Evolutionary conservation across 192 early-diverging fungal species (phyloP).

Genomic region (Rhizophagus sp.): DNA sequence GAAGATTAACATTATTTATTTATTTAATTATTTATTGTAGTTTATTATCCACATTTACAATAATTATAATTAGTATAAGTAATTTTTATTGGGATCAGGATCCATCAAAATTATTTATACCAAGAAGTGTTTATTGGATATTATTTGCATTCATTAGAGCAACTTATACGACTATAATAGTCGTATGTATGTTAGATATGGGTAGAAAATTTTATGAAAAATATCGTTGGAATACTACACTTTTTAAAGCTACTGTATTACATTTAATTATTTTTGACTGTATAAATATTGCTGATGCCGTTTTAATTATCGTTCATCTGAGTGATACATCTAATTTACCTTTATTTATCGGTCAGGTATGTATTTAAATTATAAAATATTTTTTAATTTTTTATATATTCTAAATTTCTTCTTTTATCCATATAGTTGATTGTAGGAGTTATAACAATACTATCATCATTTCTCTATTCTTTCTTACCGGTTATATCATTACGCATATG

Average conservation of each 20-base stretch:
- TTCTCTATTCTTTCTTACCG: slow-evolving; percentile 4
- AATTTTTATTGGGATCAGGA: neutral
- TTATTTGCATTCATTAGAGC: slow-evolving; percentile 10
- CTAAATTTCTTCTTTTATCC: neutral
- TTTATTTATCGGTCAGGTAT: slow-evolving; percentile 10
- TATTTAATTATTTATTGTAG: neutral
- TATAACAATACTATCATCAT: neutral
- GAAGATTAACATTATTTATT: neutral
- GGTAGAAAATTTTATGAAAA: slow-evolving; percentile 12
- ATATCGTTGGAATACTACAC: neutral
- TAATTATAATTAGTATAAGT: neutral
- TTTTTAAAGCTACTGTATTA: slow-evolving; percentile 7
- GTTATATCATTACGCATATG: neutral
- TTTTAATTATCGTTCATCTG: neutral
- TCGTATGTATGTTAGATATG: slow-evolving; percentile 21
- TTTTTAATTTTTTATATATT: neutral
- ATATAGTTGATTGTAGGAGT: slow-evolving; percentile 14
- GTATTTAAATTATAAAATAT: neutral
- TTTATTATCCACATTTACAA: neutral
- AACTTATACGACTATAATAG: neutral
- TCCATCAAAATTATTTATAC: neutral
- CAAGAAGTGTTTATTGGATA: neutral
- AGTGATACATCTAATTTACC: neutral
- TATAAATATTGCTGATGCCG: neutral
- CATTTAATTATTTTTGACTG: neutral